Percentiles rank a stretch among this genome's conserved stretches.
Evolutionary conservation across 192 early-diverging fungal genomes (phyloP).

Genomic region (Spinellus fusiger): DNA sequence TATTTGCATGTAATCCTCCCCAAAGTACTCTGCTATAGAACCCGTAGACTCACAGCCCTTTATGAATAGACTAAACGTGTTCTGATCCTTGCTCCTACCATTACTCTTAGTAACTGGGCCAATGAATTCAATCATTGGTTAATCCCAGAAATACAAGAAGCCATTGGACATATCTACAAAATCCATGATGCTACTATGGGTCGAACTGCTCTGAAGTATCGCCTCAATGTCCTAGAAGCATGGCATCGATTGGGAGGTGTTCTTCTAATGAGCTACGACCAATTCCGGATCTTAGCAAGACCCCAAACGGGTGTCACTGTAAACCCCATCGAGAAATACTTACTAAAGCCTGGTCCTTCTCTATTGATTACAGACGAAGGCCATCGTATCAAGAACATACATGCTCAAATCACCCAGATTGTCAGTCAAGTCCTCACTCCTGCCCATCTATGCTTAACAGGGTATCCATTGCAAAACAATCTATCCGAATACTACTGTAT

Average conservation of each 20-base stretch:
- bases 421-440: slow-evolving; percentile 44
- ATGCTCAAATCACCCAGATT: neutral
- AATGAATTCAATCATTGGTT: slow-evolving; percentile 70
- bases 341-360: slow-evolving; percentile 62
- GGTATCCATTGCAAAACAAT: slow-evolving; percentile 81
- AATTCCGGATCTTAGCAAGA: slow-evolving; percentile 46
- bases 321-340: slow-evolving; percentile 18
- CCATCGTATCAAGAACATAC: slow-evolving; percentile 62
- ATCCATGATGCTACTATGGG: slow-evolving; percentile 10
- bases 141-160: slow-evolving; percentile 9
- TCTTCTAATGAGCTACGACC: slow-evolving; percentile 59
- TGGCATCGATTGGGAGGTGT: slow-evolving; percentile 66
- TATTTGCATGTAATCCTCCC: slow-evolving; percentile 16
- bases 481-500: slow-evolving; percentile 75
- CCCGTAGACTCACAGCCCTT: neutral
- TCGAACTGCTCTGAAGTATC: neutral
- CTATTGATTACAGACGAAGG: slow-evolving; percentile 80
- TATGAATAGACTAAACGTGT: slow-evolving; percentile 38
- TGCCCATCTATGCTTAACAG: slow-evolving; percentile 70
- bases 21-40: slow-evolving; percentile 24
- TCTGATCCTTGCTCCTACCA: slow-evolving; percentile 69
- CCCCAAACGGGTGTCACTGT: neutral
- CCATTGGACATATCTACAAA: slow-evolving; percentile 45
- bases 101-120: slow-evolving; percentile 68
- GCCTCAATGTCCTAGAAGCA: slow-evolving; percentile 30